Evolutionary conservation across 2,329 filamentous ascomycete species (phyloP).

Genomic region (Aspergillus fumigatiaffinis): DNA sequence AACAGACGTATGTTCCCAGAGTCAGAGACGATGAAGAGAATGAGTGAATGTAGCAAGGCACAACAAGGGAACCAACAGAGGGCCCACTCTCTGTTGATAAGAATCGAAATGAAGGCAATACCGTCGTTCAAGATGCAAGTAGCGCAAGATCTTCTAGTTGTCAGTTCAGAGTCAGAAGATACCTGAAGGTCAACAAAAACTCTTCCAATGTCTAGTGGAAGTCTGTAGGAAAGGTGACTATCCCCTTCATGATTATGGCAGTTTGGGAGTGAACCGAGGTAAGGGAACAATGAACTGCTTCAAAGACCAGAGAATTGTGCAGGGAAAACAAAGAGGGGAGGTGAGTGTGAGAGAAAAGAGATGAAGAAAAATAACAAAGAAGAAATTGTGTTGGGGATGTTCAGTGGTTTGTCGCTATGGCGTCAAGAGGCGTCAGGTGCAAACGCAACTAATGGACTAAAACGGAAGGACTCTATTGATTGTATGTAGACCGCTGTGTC

Average conservation of each 20-base stretch:
- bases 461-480: background rate
- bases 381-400: background rate
- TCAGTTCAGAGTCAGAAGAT: background rate
- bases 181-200: background rate
- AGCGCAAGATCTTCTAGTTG: background rate
- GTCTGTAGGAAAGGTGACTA: background rate
- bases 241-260: background rate
- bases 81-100: background rate
- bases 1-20: background rate
- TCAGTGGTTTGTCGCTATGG: background rate
- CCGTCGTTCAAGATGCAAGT: background rate
- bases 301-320: background rate
- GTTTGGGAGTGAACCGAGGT: background rate
- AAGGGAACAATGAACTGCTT: background rate
- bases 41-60: background rate
- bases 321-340: background rate
- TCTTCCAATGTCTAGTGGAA: background rate
- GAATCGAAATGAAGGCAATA: background rate
- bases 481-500: background rate
- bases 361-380: background rate
- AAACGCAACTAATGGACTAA: background rate
- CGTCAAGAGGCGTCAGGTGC: background rate
- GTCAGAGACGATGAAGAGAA: background rate
- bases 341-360: background rate
- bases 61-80: background rate